A percentile compares a stretch with the other conserved stretches of the same genome.
Evolutionary conservation across 768 basidiomycete species (phyloP).

Genomic region (Nidula microcarpa): DNA sequence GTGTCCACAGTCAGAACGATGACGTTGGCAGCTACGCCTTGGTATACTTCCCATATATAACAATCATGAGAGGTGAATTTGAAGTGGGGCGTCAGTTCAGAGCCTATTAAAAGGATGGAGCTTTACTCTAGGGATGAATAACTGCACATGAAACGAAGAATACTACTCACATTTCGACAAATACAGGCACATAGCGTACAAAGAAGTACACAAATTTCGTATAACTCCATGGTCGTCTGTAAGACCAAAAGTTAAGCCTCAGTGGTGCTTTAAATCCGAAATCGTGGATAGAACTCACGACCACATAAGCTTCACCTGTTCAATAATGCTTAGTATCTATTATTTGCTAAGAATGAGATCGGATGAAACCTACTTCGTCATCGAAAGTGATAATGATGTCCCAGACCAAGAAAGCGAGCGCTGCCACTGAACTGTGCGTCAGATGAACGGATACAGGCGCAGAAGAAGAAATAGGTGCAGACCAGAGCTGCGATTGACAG

Average conservation of each 20-base stretch:
- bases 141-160: neutral
- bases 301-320: conserved; percentile 36
- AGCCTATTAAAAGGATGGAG: conserved; percentile 29
- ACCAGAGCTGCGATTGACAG: conserved; percentile 29
- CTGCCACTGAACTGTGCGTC: conserved; percentile 20
- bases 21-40: conserved; percentile 25
- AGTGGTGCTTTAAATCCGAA: neutral
- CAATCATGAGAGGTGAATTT: conserved; percentile 35
- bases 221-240: conserved; percentile 20
- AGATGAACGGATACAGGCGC: conserved; percentile 1
- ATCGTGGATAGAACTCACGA: conserved; percentile 22
- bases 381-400: conserved; percentile 36
- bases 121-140: conserved; percentile 9
- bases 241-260: neutral
- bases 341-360: neutral
- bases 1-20: conserved; percentile 30
- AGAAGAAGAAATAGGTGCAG: conserved; percentile 1
- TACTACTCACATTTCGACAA: conserved; percentile 28
- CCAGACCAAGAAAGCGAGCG: conserved; percentile 34
- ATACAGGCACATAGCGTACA: conserved; percentile 31
- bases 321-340: neutral
- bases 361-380: conserved; percentile 28
- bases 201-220: conserved; percentile 34
- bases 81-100: conserved; percentile 29
- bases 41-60: conserved; percentile 42